Base-by-base conservation (phyloP, 768 basidiomycete species). In the Lepiota brunneoincarnata region DNA sequence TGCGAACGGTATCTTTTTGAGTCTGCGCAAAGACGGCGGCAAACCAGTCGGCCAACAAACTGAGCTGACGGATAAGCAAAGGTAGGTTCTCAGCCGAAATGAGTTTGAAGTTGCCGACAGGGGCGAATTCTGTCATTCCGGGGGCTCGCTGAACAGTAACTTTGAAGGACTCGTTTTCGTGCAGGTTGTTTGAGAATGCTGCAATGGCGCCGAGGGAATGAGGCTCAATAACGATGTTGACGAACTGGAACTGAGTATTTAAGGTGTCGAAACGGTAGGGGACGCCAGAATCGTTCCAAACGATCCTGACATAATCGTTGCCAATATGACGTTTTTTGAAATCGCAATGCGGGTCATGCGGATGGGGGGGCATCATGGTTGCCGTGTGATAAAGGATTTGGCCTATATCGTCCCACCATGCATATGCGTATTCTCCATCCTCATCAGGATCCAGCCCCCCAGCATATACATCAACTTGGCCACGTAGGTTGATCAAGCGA, bases 371-470 rank as follows among this genome's bases (percentile, higher is more conserved):
- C 96, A 98, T 98, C 76, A 99, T 86, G 2, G 97, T 98, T 7
- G 96, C 91, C 2, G 93, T 89, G 69, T 98, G 97, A 67, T 91
- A 99, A 50, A 98, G 79, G 57, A 97, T 84, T 66, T 98, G 95
- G 3, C 89, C 86, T 46, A 98, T 94, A 63, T 98, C 94, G 67
- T 98, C 94, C 92, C 95, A 97, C 95, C 96, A 99, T 0, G 95
- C 93, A 65, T 98, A 98, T 0, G 96, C 92, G 64, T 95, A 97
- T 69, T 94, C 90, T 12, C 97, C 97, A 63, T 99, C 94, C 62
- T 89, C 83, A 57, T 93, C 91, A 6, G 92, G 84, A 64, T 93
- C 88, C 21, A 98, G 78, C 3, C 93, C 92, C 6, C 95, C 97
- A 2, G 90, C 89, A 67, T 95, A 97, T 15, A 98, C 85, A 64